Conservation (phyloP, 345 rosid species). For the Euphorbia tirucalli region DNA sequence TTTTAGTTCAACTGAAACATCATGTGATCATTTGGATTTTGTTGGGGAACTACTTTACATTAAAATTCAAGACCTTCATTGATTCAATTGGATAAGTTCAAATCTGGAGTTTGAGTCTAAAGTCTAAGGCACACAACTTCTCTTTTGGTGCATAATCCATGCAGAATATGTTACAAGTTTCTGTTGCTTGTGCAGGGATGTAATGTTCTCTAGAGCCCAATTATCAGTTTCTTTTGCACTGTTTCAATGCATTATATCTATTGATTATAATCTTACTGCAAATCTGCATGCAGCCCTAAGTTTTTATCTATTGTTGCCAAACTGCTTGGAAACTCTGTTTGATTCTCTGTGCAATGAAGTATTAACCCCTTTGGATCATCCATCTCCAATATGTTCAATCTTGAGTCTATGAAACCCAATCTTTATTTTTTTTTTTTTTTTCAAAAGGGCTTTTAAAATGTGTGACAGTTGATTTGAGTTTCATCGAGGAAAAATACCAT, state of each 20-base stretch:
- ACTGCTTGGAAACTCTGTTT: neutral
- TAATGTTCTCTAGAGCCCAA: neutral
- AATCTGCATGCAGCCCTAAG: neutral
- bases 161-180: neutral
- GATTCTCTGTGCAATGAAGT: neutral
- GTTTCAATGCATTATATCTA: neutral
- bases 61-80: neutral
- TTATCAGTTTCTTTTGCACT: neutral
- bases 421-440: too few species aligned
- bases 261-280: neutral
- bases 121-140: neutral
- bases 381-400: neutral
- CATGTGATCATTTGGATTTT: neutral
- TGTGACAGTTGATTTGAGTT: conserved; percentile 2
- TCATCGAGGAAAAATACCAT: neutral
- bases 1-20: neutral
- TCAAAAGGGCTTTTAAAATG: neutral
- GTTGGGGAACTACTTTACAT: neutral
- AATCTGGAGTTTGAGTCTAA: neutral
- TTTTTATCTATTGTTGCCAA: neutral
- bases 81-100: neutral
- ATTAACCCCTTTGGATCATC: neutral
- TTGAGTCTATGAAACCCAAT: neutral
- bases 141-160: conserved; percentile 5
- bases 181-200: neutral